phyloP scores from a whole-genome alignment of 176 grass and related monocot species.

The Zoysia japonica region DNA sequence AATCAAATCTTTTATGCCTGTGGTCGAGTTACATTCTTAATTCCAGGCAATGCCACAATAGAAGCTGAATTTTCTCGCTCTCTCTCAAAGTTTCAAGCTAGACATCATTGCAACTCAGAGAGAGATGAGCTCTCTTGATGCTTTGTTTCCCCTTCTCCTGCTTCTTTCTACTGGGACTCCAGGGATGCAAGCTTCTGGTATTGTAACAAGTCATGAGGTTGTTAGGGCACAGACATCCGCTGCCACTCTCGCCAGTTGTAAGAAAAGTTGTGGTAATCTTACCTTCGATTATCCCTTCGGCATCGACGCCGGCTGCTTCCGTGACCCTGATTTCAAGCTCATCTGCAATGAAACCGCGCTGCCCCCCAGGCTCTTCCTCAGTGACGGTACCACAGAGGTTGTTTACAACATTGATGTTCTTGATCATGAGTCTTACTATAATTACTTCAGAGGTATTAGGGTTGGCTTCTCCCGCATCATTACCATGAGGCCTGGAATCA shows the following conservation, averaged over 20 bases:
- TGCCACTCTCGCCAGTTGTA: no score
- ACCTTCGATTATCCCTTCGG: conserved; percentile 43
- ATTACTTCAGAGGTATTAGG: not conserved
- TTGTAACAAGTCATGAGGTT: not conserved
- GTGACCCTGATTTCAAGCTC: conserved; percentile 28
- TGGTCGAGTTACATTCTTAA: no score
- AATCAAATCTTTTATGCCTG: no score
- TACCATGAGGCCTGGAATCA: not conserved
- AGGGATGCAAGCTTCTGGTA: not conserved
- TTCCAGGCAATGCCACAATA: no score
- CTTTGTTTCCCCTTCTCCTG: not conserved
- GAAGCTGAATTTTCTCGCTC: no score
- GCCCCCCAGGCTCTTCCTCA: conserved; percentile 22
- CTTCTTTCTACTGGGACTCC: not conserved
- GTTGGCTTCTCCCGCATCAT: not conserved
- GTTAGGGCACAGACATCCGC: no score
- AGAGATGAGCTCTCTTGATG: not conserved
- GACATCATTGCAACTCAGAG: no score
- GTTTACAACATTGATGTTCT: not conserved
- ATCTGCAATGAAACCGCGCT: conserved; percentile 21
- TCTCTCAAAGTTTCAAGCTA: no score
- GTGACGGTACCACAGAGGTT: conserved; percentile 18
- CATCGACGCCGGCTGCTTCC: conserved; percentile 35
- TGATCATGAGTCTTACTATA: not conserved
- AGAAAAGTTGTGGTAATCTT: conserved; percentile 17